These are phyloP conservation scores for Stachybotrys chlorohalonatus DNA, from an alignment of 2,329 filamentous ascomycete genomes.

Conservation along the genomic window DNA sequence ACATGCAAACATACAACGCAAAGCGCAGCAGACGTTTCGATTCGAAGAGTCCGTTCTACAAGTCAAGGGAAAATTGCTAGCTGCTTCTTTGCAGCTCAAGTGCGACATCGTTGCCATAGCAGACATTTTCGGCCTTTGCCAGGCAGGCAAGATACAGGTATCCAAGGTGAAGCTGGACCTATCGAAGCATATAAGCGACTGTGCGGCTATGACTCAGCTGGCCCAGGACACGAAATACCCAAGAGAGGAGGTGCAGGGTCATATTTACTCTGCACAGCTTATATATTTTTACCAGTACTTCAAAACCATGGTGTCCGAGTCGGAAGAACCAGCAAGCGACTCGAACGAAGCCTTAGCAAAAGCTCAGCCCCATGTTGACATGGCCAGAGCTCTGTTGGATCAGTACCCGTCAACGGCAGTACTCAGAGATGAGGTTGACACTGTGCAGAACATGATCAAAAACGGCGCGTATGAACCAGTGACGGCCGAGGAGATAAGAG, in stretches of 20 bases:
- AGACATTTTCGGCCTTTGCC: conserved; percentile 21
- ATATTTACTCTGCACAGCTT: conserved; percentile 40
- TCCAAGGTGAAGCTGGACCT: conserved; percentile 14
- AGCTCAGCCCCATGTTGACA: conserved; percentile 8
- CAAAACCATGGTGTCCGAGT: neutral
- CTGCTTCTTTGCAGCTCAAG: conserved; percentile 32
- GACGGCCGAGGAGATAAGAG: conserved; percentile 39
- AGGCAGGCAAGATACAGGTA: neutral
- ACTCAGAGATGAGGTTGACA: conserved; percentile 35
- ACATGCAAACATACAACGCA: conserved; percentile 22
- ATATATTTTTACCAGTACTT: conserved; percentile 15
- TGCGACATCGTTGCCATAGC: conserved; percentile 38
- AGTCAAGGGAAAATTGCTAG: conserved; percentile 28
- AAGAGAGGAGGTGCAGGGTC: conserved; percentile 38
- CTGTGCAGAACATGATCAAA: conserved; percentile 34
- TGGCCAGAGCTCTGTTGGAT: conserved; percentile 10
- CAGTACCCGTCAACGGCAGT: conserved; percentile 15
- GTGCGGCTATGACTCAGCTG: conserved; percentile 26
- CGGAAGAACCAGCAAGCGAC: neutral
- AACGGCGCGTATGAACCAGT: conserved; percentile 38
- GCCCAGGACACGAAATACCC: conserved; percentile 25
- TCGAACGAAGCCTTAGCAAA: neutral
- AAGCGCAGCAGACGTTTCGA: conserved; percentile 15
- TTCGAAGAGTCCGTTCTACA: conserved; percentile 27
- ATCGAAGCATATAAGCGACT: conserved; percentile 24